phyloP scores from a whole-genome alignment of 768 basidiomycete species.

The Termitomyces sp. region DNA sequence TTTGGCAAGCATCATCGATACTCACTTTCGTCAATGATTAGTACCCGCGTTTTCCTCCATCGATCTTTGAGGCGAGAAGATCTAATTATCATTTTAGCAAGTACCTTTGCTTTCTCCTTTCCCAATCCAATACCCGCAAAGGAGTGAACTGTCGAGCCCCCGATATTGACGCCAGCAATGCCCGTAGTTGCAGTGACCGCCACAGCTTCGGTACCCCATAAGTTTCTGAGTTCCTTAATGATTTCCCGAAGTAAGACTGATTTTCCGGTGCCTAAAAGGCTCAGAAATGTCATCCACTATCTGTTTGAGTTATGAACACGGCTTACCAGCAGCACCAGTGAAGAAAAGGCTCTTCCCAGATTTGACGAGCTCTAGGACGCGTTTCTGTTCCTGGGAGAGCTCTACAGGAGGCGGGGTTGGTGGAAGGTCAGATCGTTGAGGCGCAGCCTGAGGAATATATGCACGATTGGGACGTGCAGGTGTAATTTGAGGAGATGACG shows the following conservation, averaged over 20 bases:
- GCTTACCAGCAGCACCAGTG: slow-evolving; percentile 64
- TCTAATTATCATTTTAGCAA: slow-evolving; percentile 35
- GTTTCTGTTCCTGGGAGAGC: slow-evolving; percentile 40
- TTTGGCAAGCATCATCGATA: not conserved
- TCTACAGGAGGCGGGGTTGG: slow-evolving; percentile 8
- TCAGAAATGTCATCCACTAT: not conserved
- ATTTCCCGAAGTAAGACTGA: slow-evolving; percentile 67
- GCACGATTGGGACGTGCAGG: slow-evolving; percentile 62
- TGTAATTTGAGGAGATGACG: not conserved
- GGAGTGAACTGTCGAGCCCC: slow-evolving; percentile 66
- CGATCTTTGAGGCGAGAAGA: slow-evolving; percentile 26
- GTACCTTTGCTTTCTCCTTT: slow-evolving; percentile 40
- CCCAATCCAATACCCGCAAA: slow-evolving; percentile 67
- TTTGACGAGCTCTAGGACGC: slow-evolving; percentile 45
- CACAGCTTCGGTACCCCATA: slow-evolving; percentile 23
- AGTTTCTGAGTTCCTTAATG: slow-evolving; percentile 40
- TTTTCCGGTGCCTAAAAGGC: slow-evolving; percentile 61
- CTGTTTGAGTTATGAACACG: not conserved
- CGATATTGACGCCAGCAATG: slow-evolving; percentile 69
- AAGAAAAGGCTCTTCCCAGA: slow-evolving; percentile 66
- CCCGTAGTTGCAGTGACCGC: slow-evolving; percentile 69
- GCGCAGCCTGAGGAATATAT: slow-evolving; percentile 41
- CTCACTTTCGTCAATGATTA: slow-evolving; percentile 76
- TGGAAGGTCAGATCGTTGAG: not conserved
- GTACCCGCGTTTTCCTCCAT: slow-evolving; percentile 52